A percentile compares a stretch with the other conserved stretches of the same genome.
These are phyloP conservation scores for Cladosporium austrohemisphaericum DNA, from an alignment of 2,329 filamentous ascomycete genomes.

Conservation along the genomic window DNA sequence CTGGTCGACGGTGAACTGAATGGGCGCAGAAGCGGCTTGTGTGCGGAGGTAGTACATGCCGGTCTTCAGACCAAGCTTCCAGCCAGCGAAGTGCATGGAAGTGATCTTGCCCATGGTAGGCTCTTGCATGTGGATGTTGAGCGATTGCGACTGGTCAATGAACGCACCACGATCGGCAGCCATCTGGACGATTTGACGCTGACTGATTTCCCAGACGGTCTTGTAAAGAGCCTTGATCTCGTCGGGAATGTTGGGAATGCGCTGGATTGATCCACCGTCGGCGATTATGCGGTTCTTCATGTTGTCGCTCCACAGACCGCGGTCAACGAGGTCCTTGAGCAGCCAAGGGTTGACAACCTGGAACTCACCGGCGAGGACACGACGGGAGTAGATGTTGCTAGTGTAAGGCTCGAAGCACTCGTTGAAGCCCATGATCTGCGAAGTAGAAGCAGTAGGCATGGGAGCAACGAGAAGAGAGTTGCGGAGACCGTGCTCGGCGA, in stretches of 20 bases:
- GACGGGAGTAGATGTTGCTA: conserved; percentile 98
- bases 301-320: conserved; percentile 96
- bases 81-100: conserved; percentile 98
- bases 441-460: conserved; percentile 97
- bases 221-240: conserved; percentile 98
- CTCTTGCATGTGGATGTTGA: conserved; percentile 99
- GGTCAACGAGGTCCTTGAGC: conserved; percentile 94
- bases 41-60: conserved; percentile 99
- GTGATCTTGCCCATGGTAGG: conserved; percentile 99
- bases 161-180: conserved; percentile 96
- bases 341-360: conserved; percentile 99
- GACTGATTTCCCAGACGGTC: conserved; percentile 99
- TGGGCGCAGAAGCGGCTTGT: conserved; percentile 91
- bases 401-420: conserved; percentile 99
- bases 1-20: conserved; percentile 98
- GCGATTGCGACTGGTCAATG: conserved; percentile 97
- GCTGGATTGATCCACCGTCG: conserved; percentile 91
- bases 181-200: conserved; percentile 95
- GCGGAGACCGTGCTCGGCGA: conserved; percentile 87
- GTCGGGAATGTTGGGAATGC: conserved; percentile 91
- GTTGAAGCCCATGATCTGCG: conserved; percentile 97
- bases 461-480: conserved; percentile 94
- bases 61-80: conserved; percentile 98
- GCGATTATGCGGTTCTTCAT: conserved; percentile 99
- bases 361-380: conserved; percentile 97